Percentiles rank a stretch among this genome's conserved stretches.
phyloP scores from a whole-genome alignment of 2,329 filamentous ascomycete genomes.

The Clarireedia hainanense region DNA sequence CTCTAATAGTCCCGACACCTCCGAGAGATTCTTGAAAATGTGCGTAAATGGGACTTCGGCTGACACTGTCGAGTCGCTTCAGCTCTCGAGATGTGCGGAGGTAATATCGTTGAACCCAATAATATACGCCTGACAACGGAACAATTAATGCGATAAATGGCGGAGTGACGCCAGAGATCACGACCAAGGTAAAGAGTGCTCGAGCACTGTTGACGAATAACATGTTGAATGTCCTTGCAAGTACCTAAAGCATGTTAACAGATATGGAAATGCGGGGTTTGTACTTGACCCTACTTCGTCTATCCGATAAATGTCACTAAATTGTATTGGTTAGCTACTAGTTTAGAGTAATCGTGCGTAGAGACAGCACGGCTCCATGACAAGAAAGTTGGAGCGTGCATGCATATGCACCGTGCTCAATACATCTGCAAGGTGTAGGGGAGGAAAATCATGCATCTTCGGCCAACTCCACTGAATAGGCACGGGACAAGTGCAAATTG shows the following conservation, averaged over 20 bases:
- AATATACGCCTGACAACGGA: conserved; percentile 72
- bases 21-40: conserved; percentile 97
- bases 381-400: background rate
- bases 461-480: background rate
- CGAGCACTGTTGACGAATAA: conserved; percentile 69
- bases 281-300: conserved; percentile 23
- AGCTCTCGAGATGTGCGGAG: conserved; percentile 91
- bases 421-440: background rate
- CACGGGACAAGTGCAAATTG: background rate
- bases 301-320: conserved; percentile 44
- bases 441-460: background rate
- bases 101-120: conserved; percentile 96
- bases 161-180: conserved; percentile 78
- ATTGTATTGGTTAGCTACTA: conserved; percentile 1
- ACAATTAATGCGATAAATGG: conserved; percentile 73
- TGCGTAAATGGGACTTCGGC: conserved; percentile 90
- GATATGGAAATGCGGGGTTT: conserved; percentile 5
- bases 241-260: conserved; percentile 79
- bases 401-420: background rate
- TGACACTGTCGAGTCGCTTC: conserved; percentile 92
- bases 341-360: background rate
- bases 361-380: too few relatives aligned
- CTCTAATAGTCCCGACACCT: conserved; percentile 89
- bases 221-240: conserved; percentile 98
- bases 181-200: conserved; percentile 73